These are phyloP conservation scores for Metschnikowia rubicola DNA, from an alignment of 805 yeast species.

Conservation along the genomic window DNA sequence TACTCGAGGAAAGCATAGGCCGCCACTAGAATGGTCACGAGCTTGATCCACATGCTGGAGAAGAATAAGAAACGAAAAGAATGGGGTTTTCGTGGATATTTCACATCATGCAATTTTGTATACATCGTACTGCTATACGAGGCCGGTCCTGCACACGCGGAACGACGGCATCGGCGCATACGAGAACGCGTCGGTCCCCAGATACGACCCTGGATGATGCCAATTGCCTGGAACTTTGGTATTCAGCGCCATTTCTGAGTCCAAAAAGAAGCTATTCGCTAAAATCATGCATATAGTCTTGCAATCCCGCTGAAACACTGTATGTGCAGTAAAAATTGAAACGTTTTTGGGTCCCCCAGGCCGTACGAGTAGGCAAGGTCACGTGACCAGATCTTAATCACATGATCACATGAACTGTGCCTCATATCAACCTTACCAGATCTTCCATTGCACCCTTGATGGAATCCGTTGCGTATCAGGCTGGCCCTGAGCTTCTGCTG, in stretches of 20 bases:
- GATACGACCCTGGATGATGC: no score
- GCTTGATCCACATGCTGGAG: constrained; percentile 13
- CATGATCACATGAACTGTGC: background rate
- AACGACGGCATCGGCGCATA: background rate
- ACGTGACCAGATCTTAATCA: no score
- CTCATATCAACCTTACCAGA: background rate
- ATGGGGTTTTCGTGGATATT: no score
- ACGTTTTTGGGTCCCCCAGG: no score
- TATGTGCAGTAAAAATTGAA: no score
- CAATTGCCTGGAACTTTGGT: background rate
- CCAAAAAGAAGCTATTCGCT: no score
- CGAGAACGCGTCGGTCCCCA: no score
- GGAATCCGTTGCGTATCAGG: background rate
- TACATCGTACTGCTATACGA: background rate
- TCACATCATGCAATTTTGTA: no score
- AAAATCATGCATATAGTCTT: no score
- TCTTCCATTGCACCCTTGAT: background rate
- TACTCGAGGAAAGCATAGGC: constrained; percentile 34
- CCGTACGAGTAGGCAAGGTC: no score
- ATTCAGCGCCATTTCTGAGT: background rate
- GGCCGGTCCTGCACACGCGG: background rate
- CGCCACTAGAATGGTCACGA: constrained; percentile 21
- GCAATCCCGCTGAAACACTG: no score
- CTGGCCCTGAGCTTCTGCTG: constrained; percentile 1
- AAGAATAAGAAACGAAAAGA: no score